Evolutionary conservation across 1,284 basidiomycete genomes (phyloP), one percentile per base, ranked within the genome.

Genomic region (Paramarasmius palmivorus): DNA sequence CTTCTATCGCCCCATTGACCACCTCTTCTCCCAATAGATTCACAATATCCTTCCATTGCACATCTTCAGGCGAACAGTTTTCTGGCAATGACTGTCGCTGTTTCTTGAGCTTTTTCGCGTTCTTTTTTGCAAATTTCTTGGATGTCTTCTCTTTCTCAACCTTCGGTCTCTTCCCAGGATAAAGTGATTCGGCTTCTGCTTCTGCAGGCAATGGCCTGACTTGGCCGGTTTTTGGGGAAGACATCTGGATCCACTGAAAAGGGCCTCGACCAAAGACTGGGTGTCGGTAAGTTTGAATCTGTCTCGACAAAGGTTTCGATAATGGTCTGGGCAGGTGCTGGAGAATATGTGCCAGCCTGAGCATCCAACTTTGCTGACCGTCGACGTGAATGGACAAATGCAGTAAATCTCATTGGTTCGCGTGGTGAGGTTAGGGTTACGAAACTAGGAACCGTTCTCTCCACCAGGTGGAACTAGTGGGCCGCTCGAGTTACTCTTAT

Each of bases 31-130:
- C 92, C 1, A 96, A 73, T 5, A 93, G 73, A 7, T 76, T 77
- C 29, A 80, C 67, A 22, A 93, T 79, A 59, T 96, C 92, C 45
- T 77, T 80, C 68, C 80, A 85, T 34, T 91, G 73, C 2, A 94
- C 88, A 63, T 95, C 92, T 41, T 88, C 90, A 2, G 79, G 59
- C 1, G 90, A 86, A 62, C 81, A 90, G 1, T 79, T 73, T 56
- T 91, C 90, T 1, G 86, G 83, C 4, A 78, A 59, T 37, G 56
- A 50, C 15, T 63, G 32, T 56, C 65, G 17, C 60, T 63, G 39
- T 38, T 56, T 59, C 45, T 59, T 61, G 45, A 56, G 52, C 52
- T 63, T 63, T 56, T 68, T 69, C 58, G 67, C 67, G 51, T 61
- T 60, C 41, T 60, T 63, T 44, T 59, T 62, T 23, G 40, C 50